Evolutionary conservation across 257 asterid genomes (phyloP), one percentile per base, ranked within the genome.

Genomic region (Gentiana dahurica): DNA sequence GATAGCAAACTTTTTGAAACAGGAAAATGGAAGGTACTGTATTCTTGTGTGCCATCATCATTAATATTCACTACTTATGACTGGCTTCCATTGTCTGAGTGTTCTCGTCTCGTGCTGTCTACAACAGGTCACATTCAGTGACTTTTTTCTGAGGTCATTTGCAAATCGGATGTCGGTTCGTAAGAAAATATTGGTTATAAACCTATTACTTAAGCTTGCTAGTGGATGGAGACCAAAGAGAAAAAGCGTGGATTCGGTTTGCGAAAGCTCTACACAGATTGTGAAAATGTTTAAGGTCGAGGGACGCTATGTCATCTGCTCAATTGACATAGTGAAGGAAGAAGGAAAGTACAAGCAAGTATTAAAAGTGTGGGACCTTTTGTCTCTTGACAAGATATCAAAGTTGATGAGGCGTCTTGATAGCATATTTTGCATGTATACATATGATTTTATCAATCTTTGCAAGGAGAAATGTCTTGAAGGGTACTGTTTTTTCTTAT

Each of bases 181-280:
- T 35, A 37, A 60, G 34, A 81, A 64, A 72, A 79, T 70, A 54
- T 59, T 70, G 54, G 81, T 64, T 47, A 36, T 82, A 8, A 66
- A 52, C 37, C 53, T 72, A 33, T 56, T 85, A 55, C 67, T 76
- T 58, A 80, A 73, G 70, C 77, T 82, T 59, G 81, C 91, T 48
- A 61, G 78, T 36, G 95, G 95, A 39, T 82, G 95, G 95, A 78
- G 86, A 63, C 91, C 91, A 4, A 76, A 72, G 75, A 85, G 68
- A 54, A 64, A 55, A 60, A 65, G 59, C 32, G 75, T 80, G 65
- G 84, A 85, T 59, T 44, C 51, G 57, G 32, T 59, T 45, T 82
- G 84, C 34, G 75, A 72, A 68, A 66, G 55, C 68, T 78, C 91
- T 53, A 59, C 65, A 2, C 71, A 73, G 56, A 57, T 75, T 44